A percentile compares a stretch with the other conserved stretches of the same genome.
Evolutionary conservation across 345 rosid species (phyloP).

Genomic region (Sapria himalayana): DNA sequence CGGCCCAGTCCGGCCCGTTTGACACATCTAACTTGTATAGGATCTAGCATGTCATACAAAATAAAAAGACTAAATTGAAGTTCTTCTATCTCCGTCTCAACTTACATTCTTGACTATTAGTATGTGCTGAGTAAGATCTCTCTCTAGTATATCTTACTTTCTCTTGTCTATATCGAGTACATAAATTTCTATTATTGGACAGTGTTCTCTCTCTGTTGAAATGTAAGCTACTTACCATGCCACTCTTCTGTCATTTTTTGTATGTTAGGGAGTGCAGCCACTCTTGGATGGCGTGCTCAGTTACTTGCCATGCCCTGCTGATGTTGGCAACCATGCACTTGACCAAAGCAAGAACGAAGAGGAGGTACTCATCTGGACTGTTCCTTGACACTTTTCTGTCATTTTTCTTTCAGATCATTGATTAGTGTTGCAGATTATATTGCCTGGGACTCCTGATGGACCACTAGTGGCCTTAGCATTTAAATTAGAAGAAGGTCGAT

Average conservation of each 20-base stretch:
- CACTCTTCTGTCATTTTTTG: constrained; percentile 3
- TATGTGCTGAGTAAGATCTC: too few species aligned
- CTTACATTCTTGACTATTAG: too few species aligned
- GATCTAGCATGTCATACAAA: too few species aligned
- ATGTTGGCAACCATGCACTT: constrained; percentile 84
- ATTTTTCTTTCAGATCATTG: background rate
- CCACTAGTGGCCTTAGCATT: constrained; percentile 95
- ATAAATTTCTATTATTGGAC: too few species aligned
- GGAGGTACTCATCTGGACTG: constrained; percentile 27
- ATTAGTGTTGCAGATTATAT: constrained; percentile 27
- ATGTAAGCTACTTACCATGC: too few species aligned
- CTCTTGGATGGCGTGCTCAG: constrained; percentile 72
- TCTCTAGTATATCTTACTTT: too few species aligned
- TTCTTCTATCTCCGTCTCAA: too few species aligned
- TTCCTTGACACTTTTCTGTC: constrained; percentile 1
- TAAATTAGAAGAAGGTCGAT: constrained; percentile 94
- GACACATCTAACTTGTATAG: too few species aligned
- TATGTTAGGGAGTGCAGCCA: constrained; percentile 76
- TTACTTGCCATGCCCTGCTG: constrained; percentile 78
- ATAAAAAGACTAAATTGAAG: too few species aligned
- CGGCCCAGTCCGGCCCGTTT: too few species aligned
- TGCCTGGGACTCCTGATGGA: constrained; percentile 82
- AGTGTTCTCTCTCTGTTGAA: too few species aligned
- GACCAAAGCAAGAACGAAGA: constrained; percentile 77
- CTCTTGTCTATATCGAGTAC: too few species aligned